A percentile compares a stretch with the other conserved stretches of the same genome.
These are phyloP conservation scores for Obelidium mucronatum DNA, from an alignment of 192 early-diverging fungal species.

Conservation along the genomic window DNA sequence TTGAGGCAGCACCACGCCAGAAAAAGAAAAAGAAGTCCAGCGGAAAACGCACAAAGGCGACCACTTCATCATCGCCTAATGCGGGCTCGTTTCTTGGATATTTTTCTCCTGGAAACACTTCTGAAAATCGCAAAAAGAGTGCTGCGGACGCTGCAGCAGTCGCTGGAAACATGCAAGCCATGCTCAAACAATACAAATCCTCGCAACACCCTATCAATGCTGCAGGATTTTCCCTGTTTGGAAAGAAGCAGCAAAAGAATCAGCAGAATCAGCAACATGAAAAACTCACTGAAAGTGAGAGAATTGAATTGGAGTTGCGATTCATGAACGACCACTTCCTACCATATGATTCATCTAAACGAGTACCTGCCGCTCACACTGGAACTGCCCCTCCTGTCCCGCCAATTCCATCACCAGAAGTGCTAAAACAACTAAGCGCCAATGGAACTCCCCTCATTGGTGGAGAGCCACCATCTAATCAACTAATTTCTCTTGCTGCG, in stretches of 20 bases:
- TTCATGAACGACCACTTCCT: constrained; percentile 25
- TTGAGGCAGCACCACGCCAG: constrained; percentile 57
- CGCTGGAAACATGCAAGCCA: constrained; percentile 9
- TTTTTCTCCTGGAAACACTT: background rate
- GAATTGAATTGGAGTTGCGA: constrained; percentile 4
- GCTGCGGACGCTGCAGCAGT: constrained; percentile 12
- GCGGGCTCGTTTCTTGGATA: background rate
- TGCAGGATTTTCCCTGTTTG: background rate
- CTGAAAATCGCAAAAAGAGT: background rate
- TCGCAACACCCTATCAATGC: background rate
- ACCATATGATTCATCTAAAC: constrained; percentile 3
- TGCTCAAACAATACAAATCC: constrained; percentile 15
- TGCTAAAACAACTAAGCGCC: background rate
- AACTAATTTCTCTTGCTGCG: no score
- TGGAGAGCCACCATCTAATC: no score
- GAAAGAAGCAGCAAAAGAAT: background rate
- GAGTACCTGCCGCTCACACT: background rate
- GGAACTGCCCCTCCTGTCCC: background rate
- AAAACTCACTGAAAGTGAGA: constrained; percentile 1
- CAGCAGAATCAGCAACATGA: no score
- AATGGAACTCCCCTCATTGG: no score
- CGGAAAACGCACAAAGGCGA: background rate
- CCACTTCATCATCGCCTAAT: background rate
- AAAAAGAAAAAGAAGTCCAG: constrained; percentile 42
- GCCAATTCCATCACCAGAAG: background rate